Evolutionary conservation across 331 rosid species (phyloP).

Genomic region (Acacia pycnantha): DNA sequence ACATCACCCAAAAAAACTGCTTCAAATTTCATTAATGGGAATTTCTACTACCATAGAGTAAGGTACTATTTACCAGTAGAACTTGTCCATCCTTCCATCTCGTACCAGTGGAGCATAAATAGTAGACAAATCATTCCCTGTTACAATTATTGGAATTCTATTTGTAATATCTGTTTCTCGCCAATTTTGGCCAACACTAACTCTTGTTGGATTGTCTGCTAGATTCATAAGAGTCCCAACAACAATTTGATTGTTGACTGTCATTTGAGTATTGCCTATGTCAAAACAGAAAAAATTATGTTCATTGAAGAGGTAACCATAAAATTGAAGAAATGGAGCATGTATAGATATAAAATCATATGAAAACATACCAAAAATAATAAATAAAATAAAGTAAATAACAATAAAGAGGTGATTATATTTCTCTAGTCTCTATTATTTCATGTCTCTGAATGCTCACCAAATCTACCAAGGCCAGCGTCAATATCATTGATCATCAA

Average conservation of each 20-base stretch:
- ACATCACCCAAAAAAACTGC: not conserved
- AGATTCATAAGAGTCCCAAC: slow-evolving; percentile 97
- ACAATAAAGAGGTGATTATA: slow-evolving; percentile 8
- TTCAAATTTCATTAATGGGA: slow-evolving; percentile 10
- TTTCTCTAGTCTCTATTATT: not conserved
- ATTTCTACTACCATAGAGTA: slow-evolving; percentile 15
- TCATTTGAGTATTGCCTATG: slow-evolving; percentile 88
- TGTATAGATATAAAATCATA: slow-evolving; percentile 1
- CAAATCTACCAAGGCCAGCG: slow-evolving; percentile 97
- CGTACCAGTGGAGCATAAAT: slow-evolving; percentile 96
- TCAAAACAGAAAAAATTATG: slow-evolving; percentile 25
- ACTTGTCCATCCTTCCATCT: slow-evolving; percentile 98
- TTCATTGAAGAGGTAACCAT: slow-evolving; percentile 6
- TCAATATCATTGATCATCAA: slow-evolving; percentile 96
- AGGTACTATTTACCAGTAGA: slow-evolving; percentile 70
- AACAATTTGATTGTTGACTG: slow-evolving; percentile 97
- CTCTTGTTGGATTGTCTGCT: slow-evolving; percentile 90
- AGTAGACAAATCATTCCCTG: slow-evolving; percentile 93
- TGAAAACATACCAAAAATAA: not conserved
- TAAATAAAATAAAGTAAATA: not conserved
- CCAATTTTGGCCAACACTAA: slow-evolving; percentile 94
- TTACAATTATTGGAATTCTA: slow-evolving; percentile 88
- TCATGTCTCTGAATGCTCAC: slow-evolving; percentile 44
- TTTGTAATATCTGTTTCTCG: slow-evolving; percentile 69
- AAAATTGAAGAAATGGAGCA: slow-evolving; percentile 16